phyloP scores from a whole-genome alignment of 2,329 filamentous ascomycete genomes.

The Tolypocladium pustulatum region DNA sequence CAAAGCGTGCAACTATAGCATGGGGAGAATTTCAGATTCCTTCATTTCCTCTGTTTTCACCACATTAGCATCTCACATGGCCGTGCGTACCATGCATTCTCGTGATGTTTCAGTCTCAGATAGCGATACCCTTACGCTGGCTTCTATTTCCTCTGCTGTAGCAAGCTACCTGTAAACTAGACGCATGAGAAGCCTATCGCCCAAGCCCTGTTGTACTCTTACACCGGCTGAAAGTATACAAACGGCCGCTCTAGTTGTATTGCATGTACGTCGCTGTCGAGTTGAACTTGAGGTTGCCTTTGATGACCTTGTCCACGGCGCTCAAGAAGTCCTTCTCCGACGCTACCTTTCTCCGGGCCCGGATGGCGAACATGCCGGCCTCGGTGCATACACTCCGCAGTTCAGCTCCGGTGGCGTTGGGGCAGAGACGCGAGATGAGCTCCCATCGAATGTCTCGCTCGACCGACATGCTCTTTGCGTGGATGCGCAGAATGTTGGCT shows the following conservation, averaged over 20 bases:
- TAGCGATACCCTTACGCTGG: slow-evolving; percentile 2
- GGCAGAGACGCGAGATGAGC: slow-evolving; percentile 91
- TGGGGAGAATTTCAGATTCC: not conserved
- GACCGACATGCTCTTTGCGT: slow-evolving; percentile 99
- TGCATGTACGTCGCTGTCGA: slow-evolving; percentile 96
- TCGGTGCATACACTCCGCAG: slow-evolving; percentile 94
- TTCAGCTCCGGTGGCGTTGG: slow-evolving; percentile 94
- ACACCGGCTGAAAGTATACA: slow-evolving; percentile 21
- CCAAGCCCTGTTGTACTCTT: slow-evolving; percentile 18
- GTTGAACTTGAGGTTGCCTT: slow-evolving; percentile 99
- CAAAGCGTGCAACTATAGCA: not conserved
- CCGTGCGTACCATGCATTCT: no score
- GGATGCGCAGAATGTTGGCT: slow-evolving; percentile 94
- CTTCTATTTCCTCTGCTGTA: slow-evolving; percentile 5
- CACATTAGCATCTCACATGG: not conserved
- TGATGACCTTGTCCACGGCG: slow-evolving; percentile 98
- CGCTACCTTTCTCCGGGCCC: slow-evolving; percentile 89
- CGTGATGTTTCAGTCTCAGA: not conserved
- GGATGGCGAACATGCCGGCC: slow-evolving; percentile 96
- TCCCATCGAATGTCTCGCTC: slow-evolving; percentile 99
- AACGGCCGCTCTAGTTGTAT: slow-evolving; percentile 65
- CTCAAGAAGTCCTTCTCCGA: slow-evolving; percentile 98
- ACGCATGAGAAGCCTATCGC: slow-evolving; percentile 13
- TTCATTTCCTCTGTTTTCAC: not conserved
- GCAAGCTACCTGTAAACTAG: slow-evolving; percentile 8